phyloP scores from a whole-genome alignment of 148 eudicot genomes.

The Camellia japonica region DNA sequence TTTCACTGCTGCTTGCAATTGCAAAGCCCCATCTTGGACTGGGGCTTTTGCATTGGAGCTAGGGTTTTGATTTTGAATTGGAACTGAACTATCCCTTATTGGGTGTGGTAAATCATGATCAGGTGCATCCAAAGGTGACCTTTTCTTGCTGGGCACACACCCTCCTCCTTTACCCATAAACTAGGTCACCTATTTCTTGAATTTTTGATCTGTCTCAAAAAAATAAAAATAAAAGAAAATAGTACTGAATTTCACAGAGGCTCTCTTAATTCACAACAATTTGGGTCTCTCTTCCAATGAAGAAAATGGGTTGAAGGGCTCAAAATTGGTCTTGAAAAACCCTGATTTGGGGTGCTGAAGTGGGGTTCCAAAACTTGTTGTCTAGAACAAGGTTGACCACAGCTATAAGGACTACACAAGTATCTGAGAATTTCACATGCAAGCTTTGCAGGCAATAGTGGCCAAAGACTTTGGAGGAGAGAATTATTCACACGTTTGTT shows the following conservation, averaged over 20 bases:
- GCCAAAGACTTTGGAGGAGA: neutral
- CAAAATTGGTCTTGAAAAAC: neutral
- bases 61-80: conserved; percentile 9
- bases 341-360: neutral
- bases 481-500: neutral
- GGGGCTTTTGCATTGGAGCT: conserved; percentile 8
- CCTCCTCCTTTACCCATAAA: conserved; percentile 92
- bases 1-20: conserved; percentile 11
- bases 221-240: too few relatives aligned
- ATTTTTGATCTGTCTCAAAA: too few relatives aligned
- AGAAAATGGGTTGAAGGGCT: neutral
- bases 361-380: neutral
- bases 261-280: too few relatives aligned
- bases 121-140: conserved; percentile 20
- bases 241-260: too few relatives aligned
- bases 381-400: neutral
- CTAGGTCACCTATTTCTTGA: too few relatives aligned
- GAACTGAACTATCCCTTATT: conserved; percentile 10
- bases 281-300: too few relatives aligned
- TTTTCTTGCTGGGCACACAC: conserved; percentile 77
- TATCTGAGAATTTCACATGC: neutral
- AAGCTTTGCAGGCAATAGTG: conserved; percentile 13
- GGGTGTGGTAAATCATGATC: conserved; percentile 21
- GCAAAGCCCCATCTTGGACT: conserved; percentile 18
- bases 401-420: neutral